Base-by-base conservation (phyloP, 495 filamentous ascomycete species). In the Venustampulla echinocandica region DNA sequence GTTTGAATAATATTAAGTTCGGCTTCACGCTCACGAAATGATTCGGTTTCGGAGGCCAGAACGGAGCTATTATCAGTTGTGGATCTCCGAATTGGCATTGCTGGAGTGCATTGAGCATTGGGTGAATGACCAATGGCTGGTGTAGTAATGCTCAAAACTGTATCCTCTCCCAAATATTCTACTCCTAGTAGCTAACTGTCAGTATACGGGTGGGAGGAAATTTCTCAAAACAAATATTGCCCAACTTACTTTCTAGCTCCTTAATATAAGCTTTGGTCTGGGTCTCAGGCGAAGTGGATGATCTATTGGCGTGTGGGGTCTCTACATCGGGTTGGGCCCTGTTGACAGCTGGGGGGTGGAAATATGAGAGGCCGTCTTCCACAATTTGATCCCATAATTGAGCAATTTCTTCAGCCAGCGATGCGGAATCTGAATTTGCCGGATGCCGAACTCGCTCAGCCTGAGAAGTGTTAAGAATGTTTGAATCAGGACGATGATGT, bases 11-110 rank as follows among this genome's bases (percentile, higher is more conserved):
- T n/a, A 14, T 24, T 34, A 13, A 54, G 33, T 32, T 58, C 52
- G n/a, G 45, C 39, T 44, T 58, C 55, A 2, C 51, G 17, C 15
- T 52, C 27, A 22, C 40, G 47, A 19, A 54, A 58, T 4, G 47
- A 52, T 9, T 35, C 46, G 2, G 51, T 55, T 22, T 58, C 55
- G 2, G 55, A 58, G 5, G 36, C 27, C 5, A 50, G 6, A 18
- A 50, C 9, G 14, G 52, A 58, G 19, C 21, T 35, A 37, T 50
- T 45, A 21, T 52, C 45, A 10, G 35, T 19, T 1, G 51, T 33
- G 0, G 44, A 27, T 11, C 32, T 30, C 10, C 38, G 36, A 43
- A 41, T 33, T 10, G 19, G 30, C 17, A 5, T 28, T 9, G 22
- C 19, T 6, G 20, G 22, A 1, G 39, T n/a, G 10, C 23, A 9